Base-by-base conservation (phyloP, 805 yeast species). In the Novakomyces olei region DNA sequence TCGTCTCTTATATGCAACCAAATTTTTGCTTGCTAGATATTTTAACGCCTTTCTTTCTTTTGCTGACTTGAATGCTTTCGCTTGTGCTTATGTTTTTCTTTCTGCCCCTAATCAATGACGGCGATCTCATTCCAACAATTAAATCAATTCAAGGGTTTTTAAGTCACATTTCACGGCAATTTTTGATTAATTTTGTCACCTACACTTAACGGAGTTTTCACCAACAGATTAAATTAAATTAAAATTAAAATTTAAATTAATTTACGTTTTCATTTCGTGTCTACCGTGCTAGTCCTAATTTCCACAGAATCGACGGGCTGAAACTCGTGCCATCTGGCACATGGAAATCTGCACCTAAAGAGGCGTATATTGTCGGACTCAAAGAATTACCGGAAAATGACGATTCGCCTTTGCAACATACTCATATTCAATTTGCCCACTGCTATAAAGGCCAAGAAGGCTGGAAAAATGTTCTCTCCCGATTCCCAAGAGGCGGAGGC, bases 381-480 rank as follows among this genome's bases (percentile, higher is more conserved):
- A 88, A 88, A 58, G 99, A 88, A 55, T 64, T 88, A 49, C 94
- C 93, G 26, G 95, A 83, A 56, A 71, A 70, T 40, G 76, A 72
- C 39, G 62, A 69, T 19, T 88, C 85, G 69, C 98, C 98, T 15
- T 66, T 88, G 39, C 66, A 76, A 33, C 96, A 88, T 53, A 92
- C 83, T 54, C 99, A 88, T 56, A 79, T 88, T 42, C 96, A 88
- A 58, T 88, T 88, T 58, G 98, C 99, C 28, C 99, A 88, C 57
- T 88, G 98, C 60, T 88, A 88, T 60, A 88, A 88, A 61, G 68
- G 85, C 58, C 99, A 88, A 60, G 92, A 60, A 40, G 99, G 99
- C 33, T 88, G 99, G 99, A 59, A 79, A 53, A 78, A 80, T 37
- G 96, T 88, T 10, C 58, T 88, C 45, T 51, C 63, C 37, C 69